phyloP scores from a whole-genome alignment of 345 rosid genomes.

The Syzygium jambos region DNA sequence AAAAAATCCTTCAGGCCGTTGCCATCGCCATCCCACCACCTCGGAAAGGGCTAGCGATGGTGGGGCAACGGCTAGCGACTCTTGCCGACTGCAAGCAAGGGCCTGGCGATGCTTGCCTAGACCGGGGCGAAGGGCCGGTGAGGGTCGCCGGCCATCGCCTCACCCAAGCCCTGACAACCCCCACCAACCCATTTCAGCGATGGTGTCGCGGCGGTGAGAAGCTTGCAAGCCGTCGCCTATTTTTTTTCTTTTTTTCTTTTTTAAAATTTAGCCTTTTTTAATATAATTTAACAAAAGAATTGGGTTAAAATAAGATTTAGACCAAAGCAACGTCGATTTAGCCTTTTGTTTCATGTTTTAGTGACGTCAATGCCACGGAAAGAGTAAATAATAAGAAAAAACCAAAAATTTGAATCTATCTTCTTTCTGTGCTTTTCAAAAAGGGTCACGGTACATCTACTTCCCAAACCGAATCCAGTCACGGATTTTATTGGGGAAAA shows the following conservation, averaged over 20 bases:
- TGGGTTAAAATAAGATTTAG: neutral
- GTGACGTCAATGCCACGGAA: neutral
- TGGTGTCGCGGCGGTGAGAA: neutral
- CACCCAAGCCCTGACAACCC: neutral
- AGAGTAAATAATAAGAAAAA: neutral
- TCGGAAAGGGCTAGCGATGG: neutral
- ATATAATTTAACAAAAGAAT: neutral
- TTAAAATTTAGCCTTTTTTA: neutral
- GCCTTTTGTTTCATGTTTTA: neutral
- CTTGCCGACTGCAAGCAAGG: neutral
- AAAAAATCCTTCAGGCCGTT: neutral
- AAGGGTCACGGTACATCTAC: neutral
- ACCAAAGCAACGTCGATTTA: neutral
- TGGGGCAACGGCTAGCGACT: neutral
- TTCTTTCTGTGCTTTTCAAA: neutral
- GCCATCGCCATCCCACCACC: neutral
- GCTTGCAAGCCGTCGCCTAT: neutral
- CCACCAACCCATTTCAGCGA: neutral
- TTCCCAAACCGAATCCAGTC: too few species aligned
- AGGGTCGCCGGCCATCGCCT: neutral
- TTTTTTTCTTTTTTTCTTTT: neutral
- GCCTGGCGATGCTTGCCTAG: fast-evolving
- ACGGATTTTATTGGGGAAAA: neutral
- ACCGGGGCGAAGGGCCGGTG: neutral
- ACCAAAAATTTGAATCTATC: too few species aligned